Conservation (phyloP, 192 early-diverging fungal species). For the Funneliformis geosporum region DNA sequence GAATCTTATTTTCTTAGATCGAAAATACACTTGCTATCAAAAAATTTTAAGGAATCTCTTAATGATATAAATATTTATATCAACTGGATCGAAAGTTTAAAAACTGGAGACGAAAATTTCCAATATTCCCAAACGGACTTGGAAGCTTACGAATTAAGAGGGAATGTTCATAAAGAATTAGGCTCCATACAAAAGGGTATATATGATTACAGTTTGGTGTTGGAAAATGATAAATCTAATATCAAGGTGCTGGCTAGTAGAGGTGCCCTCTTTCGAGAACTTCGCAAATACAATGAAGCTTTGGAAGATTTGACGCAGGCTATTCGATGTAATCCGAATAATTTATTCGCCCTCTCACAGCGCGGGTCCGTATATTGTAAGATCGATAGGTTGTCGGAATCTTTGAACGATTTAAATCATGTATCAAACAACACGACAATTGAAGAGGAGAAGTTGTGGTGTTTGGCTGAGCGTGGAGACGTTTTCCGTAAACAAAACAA, state of each 20-base stretch:
- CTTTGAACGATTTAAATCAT: neutral
- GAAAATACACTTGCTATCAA: neutral
- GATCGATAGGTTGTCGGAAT: neutral
- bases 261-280: neutral
- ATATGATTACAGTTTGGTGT: neutral
- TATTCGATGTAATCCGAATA: neutral
- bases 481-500: neutral
- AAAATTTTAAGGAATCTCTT: neutral
- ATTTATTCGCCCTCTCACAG: neutral
- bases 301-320: neutral
- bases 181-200: neutral
- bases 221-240: neutral
- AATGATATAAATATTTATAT: neutral
- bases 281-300: neutral
- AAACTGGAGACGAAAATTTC: neutral
- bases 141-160: neutral
- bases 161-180: neutral
- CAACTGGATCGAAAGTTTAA: neutral
- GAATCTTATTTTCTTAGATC: neutral
- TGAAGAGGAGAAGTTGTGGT: neutral
- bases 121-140: neutral
- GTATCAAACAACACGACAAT: neutral
- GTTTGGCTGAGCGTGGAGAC: neutral
- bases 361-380: neutral
- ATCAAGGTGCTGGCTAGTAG: neutral